phyloP scores from a whole-genome alignment of 495 filamentous ascomycete genomes.

The Lophiostoma macrostomum region DNA sequence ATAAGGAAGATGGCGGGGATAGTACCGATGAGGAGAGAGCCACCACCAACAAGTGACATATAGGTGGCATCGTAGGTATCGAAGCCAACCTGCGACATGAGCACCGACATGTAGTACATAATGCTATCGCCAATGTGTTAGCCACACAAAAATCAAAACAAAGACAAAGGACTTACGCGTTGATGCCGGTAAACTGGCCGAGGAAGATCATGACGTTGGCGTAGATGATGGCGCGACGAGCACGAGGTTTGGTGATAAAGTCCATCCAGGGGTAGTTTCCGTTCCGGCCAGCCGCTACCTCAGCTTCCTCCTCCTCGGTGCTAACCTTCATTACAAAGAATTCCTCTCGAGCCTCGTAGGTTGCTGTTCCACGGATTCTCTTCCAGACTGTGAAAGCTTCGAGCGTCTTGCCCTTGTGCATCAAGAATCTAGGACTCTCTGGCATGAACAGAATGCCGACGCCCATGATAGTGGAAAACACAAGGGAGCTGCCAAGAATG shows the following conservation, averaged over 20 bases:
- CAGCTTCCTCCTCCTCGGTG: slow-evolving; percentile 48
- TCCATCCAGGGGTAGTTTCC: slow-evolving; percentile 56
- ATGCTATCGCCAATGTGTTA: no score
- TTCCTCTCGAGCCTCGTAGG: slow-evolving; percentile 52
- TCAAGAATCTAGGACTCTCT: slow-evolving; percentile 55
- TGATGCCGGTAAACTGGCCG: slow-evolving; percentile 59
- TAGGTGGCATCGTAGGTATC: slow-evolving; percentile 50
- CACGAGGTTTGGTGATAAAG: slow-evolving; percentile 58
- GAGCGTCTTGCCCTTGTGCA: slow-evolving; percentile 51
- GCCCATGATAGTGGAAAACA: slow-evolving; percentile 61
- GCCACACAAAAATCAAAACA: no score
- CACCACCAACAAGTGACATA: slow-evolving; percentile 63
- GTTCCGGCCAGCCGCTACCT: slow-evolving; percentile 32
- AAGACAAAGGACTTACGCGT: no score
- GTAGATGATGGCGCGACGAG: slow-evolving; percentile 58
- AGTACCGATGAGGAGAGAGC: slow-evolving; percentile 54
- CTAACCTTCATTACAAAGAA: slow-evolving; percentile 60
- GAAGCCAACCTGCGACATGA: slow-evolving; percentile 59
- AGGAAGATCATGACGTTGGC: slow-evolving; percentile 63
- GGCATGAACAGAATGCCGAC: slow-evolving; percentile 60
- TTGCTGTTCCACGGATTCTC: slow-evolving; percentile 53
- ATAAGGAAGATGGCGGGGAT: slow-evolving; percentile 60
- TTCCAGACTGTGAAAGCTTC: slow-evolving; percentile 61
- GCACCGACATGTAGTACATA: slow-evolving; percentile 60
- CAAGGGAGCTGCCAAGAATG: slow-evolving; percentile 61